Percentiles rank a stretch among this genome's conserved stretches.
phyloP scores from a whole-genome alignment of 1,284 basidiomycete genomes.

The Malassezia dermatis region DNA sequence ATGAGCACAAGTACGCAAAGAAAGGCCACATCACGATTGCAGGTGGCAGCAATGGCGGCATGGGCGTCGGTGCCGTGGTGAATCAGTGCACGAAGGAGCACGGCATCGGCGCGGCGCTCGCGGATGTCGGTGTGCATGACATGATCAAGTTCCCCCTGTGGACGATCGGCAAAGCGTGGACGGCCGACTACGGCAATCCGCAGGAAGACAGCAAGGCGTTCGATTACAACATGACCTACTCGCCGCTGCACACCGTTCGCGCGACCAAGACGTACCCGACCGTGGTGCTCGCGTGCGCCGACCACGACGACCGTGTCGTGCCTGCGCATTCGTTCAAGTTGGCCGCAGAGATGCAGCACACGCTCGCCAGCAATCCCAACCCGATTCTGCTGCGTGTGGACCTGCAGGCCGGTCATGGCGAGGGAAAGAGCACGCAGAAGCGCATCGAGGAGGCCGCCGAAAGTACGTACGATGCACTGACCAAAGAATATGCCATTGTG shows the following conservation, averaged over 20 bases:
- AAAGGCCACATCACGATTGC: slow-evolving; percentile 67
- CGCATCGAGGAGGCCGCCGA: slow-evolving; percentile 36
- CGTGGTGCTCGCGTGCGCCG: slow-evolving; percentile 35
- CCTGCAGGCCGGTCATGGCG: slow-evolving; percentile 44
- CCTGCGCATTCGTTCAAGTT: slow-evolving; percentile 45
- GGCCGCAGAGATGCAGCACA: slow-evolving; percentile 44
- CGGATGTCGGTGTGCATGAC: slow-evolving; percentile 57
- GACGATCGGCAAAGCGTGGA: slow-evolving; percentile 62
- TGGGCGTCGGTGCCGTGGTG: slow-evolving; percentile 66
- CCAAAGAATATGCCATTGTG: slow-evolving; percentile 32
- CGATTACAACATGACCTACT: slow-evolving; percentile 39
- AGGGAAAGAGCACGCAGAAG: slow-evolving; percentile 42
- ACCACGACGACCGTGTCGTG: slow-evolving; percentile 45
- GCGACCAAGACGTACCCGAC: slow-evolving; percentile 36
- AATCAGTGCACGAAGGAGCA: slow-evolving; percentile 69
- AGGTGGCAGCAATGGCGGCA: slow-evolving; percentile 52
- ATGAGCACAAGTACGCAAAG: slow-evolving; percentile 61
- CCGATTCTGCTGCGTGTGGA: slow-evolving; percentile 42
- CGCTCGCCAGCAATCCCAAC: slow-evolving; percentile 33
- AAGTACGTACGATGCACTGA: slow-evolving; percentile 13
- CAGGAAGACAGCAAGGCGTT: slow-evolving; percentile 49
- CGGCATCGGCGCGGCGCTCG: slow-evolving; percentile 55
- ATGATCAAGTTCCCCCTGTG: slow-evolving; percentile 53
- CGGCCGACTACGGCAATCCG: slow-evolving; percentile 69
- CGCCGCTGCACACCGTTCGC: slow-evolving; percentile 42